Evolutionary conservation across 805 yeast genomes (phyloP), one percentile per base, ranked within the genome.

Genomic region (Yamadazyma phyllophila): DNA sequence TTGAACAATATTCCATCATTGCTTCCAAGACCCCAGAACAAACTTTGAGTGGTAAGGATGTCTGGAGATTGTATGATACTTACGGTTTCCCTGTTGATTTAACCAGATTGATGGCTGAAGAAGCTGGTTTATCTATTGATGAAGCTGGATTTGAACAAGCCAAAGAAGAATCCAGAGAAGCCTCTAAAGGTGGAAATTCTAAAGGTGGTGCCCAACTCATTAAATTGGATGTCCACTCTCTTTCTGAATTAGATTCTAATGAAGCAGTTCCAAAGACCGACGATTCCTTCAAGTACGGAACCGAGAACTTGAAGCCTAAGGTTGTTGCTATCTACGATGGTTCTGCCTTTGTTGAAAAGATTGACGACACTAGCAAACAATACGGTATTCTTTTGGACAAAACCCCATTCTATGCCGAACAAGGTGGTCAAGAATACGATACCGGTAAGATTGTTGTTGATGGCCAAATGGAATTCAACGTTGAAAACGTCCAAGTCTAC

Each of bases 21-120:
- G 96, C 98, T 45, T 73, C 85, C 42, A 81, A 83, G 59, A 77
- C 85, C 26, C 84, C 86, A 38, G 80, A 78, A 52, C 90, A 84
- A 66, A 79, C 85, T 33, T 77, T 94, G 51, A 80, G 87, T 40
- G 99, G 99, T 65, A 84, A 80, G 59, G 97, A 92, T 65, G 99
- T 94, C 33, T 94, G 99, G 99, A 82, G 99, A 71, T 76, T 94
- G 58, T 94, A 94, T 60, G 99, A 94, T 60, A 94, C 99, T 10
- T 94, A 92, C 62, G 99, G 99, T 48, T 94, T 94, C 86, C 99
- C 99, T 32, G 97, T 90, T 46, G 99, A 94, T 70, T 80, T 94
- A 63, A 94, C 99, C 26, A 83, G 96, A 65, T 79, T 94, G 63
- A 94, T 94, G 99, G 99, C 99, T 38, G 98, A 92, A 69, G 99